Evolutionary conservation across 2,329 filamentous ascomycete species (phyloP), one percentile per base, ranked within the genome.

Genomic region (Nemania bipapillata): DNA sequence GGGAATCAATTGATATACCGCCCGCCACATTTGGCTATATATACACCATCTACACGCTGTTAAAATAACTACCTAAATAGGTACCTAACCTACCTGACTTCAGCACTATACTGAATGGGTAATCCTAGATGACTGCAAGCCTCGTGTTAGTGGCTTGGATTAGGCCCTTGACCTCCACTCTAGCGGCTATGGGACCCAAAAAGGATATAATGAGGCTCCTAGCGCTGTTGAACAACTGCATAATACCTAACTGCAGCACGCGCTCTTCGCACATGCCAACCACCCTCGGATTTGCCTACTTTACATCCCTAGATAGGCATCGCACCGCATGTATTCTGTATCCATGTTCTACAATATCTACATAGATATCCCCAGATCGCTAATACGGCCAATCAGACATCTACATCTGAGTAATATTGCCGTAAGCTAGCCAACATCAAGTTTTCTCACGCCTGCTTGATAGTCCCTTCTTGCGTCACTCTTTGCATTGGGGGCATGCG

Each of bases 81-180:
- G n/a, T 50, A 49, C 9, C 8, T 28, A 26, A 50, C 7, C 4
- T 26, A 20, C 11, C 15, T n/a, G 5, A 30, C 17, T 53, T 58
- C n/a, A 49, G 53, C 49, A 47, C 32, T 3, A 53, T 17, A 32
- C 30, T 9, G 4, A 32, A 32, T 32, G 9, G 30, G 30, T 32
- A 5, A 37, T 37, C 58, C 57, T 58, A 45, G 58, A 49, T 54
- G 26, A 42, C 61, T 61, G 42, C 65, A 68, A 42, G 53, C 56
- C 55, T 45, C 20, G 20, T 35, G 42, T 64, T 45, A 45, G 42
- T 61, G 56, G 55, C 49, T 55, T 57, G 15, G 20, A 26, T 52
- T 56, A 50, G n/a, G 20, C 47, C 45, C 28, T 53, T 52, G 7
- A 52, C 8, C 17, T 12, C 28, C n/a, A 42, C 37, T 5, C 4